Base-by-base conservation (phyloP, 129 eudicot genomes). In the Saposhnikovia divaricata region DNA sequence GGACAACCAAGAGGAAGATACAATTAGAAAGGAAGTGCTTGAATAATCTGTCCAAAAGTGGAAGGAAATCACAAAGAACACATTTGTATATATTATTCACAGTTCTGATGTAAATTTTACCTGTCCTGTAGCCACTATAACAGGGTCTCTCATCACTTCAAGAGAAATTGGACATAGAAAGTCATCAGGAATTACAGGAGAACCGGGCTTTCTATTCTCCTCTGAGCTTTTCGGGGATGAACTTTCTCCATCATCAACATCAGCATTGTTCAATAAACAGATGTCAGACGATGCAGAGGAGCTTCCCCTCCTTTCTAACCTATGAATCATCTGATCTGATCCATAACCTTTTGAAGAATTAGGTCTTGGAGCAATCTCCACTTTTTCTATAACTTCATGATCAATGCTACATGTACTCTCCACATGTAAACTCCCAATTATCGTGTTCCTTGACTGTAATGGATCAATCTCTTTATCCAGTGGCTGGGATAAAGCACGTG, bases 61-160 rank as follows among this genome's bases (percentile, higher is more conserved):
- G 55, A n/a, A n/a, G n/a, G n/a, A n/a, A n/a, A n/a, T 7, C 3
- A 11, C 5, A 47, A 5, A 4, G 25, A 18, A 75, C 19, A 48
- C 23, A 75, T n/a, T n/a, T n/a, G n/a, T 25, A 4, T 28, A 14
- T 43, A 6, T 46, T 9, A 28, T 76, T 9, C 1, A 3, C n/a
- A 78, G 3, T 44, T 55, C 44, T 23, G 44, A 69, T 70, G 77
- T 42, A 31, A 48, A 75, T 14, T 15, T 18, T 81, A 85, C 88
- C 88, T 85, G 88, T 70, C 88, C 88, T 9, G 88, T 82, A 68
- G 88, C 78, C 57, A 85, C 88, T 40, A 85, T 85, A 65, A 85
- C 88, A 75, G 88, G 88, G 76, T 85, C 88, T 39, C 85, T 85
- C 85, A 85, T 85, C 48, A 85, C 57, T 80, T 85, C 88, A 18